Conservation (phyloP, 2,329 filamentous ascomycete species). For the Dactylonectria estremocensis region DNA sequence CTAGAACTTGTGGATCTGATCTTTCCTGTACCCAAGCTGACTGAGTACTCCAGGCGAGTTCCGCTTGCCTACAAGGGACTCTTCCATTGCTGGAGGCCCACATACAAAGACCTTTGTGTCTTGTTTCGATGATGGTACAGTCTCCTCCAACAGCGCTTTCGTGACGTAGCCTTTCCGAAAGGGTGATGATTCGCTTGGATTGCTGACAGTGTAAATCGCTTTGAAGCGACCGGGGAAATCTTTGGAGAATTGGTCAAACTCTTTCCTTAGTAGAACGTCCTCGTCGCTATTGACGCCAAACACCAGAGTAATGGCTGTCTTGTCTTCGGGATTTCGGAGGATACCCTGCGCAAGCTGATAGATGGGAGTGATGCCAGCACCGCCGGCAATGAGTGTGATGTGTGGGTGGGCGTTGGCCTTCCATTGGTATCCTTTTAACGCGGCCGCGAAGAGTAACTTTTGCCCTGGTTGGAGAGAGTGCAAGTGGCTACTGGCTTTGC, state of each 20-base stretch:
- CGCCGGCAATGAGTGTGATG: conserved; percentile 78
- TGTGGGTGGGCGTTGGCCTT: conserved; percentile 64
- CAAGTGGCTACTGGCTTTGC: conserved; percentile 76
- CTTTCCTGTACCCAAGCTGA: conserved; percentile 70
- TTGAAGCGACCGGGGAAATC: conserved; percentile 70
- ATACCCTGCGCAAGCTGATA: conserved; percentile 76
- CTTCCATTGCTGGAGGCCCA: conserved; percentile 78
- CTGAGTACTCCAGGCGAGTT: conserved; percentile 65
- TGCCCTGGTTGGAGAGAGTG: conserved; percentile 76
- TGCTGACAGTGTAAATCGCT: conserved; percentile 71
- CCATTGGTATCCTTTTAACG: conserved; percentile 70
- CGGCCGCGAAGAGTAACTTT: conserved; percentile 69
- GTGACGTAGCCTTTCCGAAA: conserved; percentile 72
- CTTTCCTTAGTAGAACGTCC: conserved; percentile 70
- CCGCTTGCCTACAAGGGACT: conserved; percentile 64
- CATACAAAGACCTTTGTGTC: conserved; percentile 77
- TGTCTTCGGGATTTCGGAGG: conserved; percentile 72
- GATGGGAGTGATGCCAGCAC: conserved; percentile 80
- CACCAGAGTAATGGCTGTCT: conserved; percentile 74
- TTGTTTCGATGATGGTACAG: conserved; percentile 53
- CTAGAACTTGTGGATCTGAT: conserved; percentile 73
- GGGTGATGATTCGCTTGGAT: conserved; percentile 57
- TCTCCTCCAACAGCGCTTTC: conserved; percentile 67
- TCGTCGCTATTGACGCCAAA: conserved; percentile 77
- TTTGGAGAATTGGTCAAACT: conserved; percentile 68